These are phyloP conservation scores for Beauveria sp. DNA, from an alignment of 2,329 filamentous ascomycete genomes.

Conservation along the genomic window DNA sequence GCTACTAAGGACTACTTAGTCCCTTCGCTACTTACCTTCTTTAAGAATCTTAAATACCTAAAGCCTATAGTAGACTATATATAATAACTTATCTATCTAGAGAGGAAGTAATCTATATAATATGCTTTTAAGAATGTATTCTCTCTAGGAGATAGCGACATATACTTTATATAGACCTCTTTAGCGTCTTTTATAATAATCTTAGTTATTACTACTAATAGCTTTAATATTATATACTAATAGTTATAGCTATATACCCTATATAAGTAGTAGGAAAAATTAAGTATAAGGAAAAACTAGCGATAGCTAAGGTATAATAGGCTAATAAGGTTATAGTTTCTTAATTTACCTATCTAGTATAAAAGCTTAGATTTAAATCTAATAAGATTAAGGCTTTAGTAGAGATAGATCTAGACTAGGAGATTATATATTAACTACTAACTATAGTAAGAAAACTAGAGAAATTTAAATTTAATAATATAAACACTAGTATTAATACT, in stretches of 20 bases:
- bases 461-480: not conserved
- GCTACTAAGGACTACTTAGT: no score
- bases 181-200: not conserved
- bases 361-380: conserved; percentile 9
- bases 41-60: no score
- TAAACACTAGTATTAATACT: not conserved
- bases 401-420: conserved; percentile 1
- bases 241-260: conserved; percentile 13
- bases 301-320: not conserved
- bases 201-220: not conserved
- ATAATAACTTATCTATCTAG: no score
- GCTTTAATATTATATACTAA: conserved; percentile 11
- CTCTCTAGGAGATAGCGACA: not conserved
- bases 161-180: conserved; percentile 8
- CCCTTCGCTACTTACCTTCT: no score
- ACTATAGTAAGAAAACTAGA: conserved; percentile 2
- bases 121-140: no score
- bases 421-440: conserved; percentile 5
- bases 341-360: conserved; percentile 8
- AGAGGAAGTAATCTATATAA: no score
- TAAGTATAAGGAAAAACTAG: conserved; percentile 1
- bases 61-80: no score
- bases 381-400: conserved; percentile 11
- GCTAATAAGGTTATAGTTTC: conserved; percentile 11
- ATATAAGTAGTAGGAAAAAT: conserved; percentile 8